Base-by-base conservation (phyloP, 2,329 filamentous ascomycete genomes). In the Aaosphaeria arxii region DNA sequence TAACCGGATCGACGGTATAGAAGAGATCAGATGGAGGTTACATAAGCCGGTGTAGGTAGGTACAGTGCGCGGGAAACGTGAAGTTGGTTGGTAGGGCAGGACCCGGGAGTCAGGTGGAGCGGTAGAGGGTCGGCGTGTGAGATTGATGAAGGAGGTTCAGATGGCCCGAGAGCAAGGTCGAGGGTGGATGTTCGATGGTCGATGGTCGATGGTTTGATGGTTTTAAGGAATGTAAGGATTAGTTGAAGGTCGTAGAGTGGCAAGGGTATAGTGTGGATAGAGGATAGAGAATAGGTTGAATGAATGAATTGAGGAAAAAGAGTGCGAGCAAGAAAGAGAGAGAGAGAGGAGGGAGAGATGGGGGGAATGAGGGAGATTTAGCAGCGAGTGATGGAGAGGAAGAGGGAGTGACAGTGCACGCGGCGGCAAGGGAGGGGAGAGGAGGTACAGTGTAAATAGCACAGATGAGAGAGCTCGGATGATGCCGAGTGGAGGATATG, bases 241-340 rank as follows among this genome's bases (percentile, higher is more conserved):
- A 24, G 17, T 24, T 24, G 17, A 24, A 24, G 17, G 17, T 24
- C 17, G 17, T 24, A 24, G 17, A 24, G 17, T 24, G 17, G 17
- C 17, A 24, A 24, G 17, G 17, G 17, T 24, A 3, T 24, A 24
- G 17, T 2, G 17, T 24, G 17, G 17, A 24, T 24, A 24, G 17
- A 24, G 17, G 17, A 24, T 24, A 24, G 17, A 24, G 58, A 53
- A 58, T 55, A 56, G 51, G 39, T n/a, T 47, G 46, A 48, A 49
- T 50, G 52, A 49, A 43, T 55, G 43, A 55, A 57, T 24, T 24
- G 44, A 44, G 46, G 39, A 42, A 41, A 50, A 55, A 53, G 44
- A 56, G 52, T 52, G 53, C 48, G 52, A 58, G 52, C 55, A 57
- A 60, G 57, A 52, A 61, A 64, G 62, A 58, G 52, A 61, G 52